Conservation (phyloP, 768 basidiomycete species). For the Trametes coccinea region DNA sequence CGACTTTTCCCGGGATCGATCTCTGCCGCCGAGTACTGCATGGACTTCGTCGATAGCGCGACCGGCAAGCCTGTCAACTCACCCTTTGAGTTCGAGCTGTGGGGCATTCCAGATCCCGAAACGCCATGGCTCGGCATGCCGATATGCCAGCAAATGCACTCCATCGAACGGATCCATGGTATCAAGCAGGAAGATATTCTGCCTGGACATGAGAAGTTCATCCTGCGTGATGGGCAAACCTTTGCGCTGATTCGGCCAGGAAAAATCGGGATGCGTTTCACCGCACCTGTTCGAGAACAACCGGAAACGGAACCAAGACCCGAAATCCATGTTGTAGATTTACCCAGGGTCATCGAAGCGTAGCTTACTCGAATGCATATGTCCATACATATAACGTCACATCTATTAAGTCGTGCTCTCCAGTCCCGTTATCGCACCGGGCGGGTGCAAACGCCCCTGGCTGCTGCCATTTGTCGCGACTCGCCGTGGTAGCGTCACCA, state of each 20-base stretch:
- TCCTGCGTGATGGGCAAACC: background rate
- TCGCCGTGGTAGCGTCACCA: too few species aligned
- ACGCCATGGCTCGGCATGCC: background rate
- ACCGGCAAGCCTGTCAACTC: constrained; percentile 8
- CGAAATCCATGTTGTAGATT: too few species aligned
- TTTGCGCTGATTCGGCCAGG: background rate
- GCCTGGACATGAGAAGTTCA: background rate
- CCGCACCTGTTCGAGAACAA: background rate
- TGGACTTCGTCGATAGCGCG: constrained; percentile 2
- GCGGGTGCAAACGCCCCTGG: too few species aligned
- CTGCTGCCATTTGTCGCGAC: too few species aligned
- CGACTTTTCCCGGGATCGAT: background rate
- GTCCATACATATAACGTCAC: too few species aligned
- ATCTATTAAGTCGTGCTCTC: too few species aligned
- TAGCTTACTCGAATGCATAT: too few species aligned
- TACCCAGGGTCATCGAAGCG: too few species aligned
- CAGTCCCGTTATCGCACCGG: too few species aligned
- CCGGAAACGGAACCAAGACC: too few species aligned
- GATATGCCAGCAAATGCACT: background rate
- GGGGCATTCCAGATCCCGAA: background rate
- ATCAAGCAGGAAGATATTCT: constrained; percentile 2
- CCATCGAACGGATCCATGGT: background rate
- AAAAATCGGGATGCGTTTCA: background rate
- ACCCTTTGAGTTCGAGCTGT: background rate
- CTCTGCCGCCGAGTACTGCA: background rate